Evolutionary conservation across 192 early-diverging fungal genomes (phyloP).

Genomic region (Cetraspora pellucida): DNA sequence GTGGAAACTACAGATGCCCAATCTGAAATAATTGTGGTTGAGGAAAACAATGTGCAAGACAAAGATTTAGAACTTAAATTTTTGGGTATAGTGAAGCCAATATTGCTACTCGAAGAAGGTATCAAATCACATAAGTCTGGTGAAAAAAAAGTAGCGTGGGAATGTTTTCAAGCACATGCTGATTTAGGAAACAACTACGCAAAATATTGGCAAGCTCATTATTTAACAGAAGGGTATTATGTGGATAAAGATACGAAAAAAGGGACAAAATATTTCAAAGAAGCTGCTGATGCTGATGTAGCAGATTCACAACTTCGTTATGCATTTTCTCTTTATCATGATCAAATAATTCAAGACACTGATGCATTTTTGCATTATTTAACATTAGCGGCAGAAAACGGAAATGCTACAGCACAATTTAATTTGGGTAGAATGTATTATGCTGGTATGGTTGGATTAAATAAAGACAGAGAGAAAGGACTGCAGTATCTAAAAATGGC

Average conservation of each 20-base stretch:
- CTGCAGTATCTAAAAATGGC: slow-evolving; percentile 27
- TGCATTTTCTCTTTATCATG: slow-evolving; percentile 3
- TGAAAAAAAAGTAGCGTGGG: not conserved
- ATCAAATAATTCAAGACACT: slow-evolving; percentile 8
- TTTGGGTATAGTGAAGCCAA: not conserved
- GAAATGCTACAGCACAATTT: slow-evolving; percentile 30
- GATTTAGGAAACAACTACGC: slow-evolving; percentile 13
- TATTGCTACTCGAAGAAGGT: slow-evolving; percentile 25
- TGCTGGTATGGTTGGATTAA: slow-evolving; percentile 19
- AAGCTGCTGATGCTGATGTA: slow-evolving; percentile 31
- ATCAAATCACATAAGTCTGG: slow-evolving; percentile 22
- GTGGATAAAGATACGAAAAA: slow-evolving; percentile 15
- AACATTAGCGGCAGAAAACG: slow-evolving; percentile 28
- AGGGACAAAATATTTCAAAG: slow-evolving; percentile 23
- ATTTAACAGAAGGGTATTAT: slow-evolving; percentile 31
- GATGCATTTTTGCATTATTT: slow-evolving; percentile 32
- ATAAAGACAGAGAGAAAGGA: slow-evolving; percentile 17
- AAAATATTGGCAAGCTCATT: slow-evolving; percentile 34
- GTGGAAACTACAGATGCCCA: no score
- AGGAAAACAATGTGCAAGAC: not conserved
- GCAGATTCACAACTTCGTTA: slow-evolving; percentile 33
- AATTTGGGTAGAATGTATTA: slow-evolving; percentile 25
- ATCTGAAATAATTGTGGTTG: not conserved
- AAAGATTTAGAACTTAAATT: slow-evolving; percentile 18
- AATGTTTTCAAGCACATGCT: slow-evolving; percentile 26